A percentile compares a stretch with the other conserved stretches of the same genome.
These are phyloP conservation scores for Pneumocystis murina DNA, from an alignment of 1,139 yeast species.

Conservation along the genomic window DNA sequence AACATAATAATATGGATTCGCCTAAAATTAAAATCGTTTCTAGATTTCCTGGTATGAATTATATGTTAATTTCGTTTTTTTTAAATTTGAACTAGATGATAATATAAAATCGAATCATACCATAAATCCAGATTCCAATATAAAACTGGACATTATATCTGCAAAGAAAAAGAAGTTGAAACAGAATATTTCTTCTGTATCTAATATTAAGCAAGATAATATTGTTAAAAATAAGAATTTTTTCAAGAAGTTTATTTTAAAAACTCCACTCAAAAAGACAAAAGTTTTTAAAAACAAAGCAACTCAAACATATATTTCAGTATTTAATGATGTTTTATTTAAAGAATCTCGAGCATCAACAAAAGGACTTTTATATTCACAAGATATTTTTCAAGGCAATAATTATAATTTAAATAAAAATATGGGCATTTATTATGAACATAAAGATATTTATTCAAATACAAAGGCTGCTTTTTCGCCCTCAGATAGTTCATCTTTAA, in stretches of 20 bases:
- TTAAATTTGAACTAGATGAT: not conserved
- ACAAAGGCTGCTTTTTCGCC: not conserved
- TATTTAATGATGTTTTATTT: not conserved
- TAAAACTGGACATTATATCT: not conserved
- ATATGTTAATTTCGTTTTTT: not conserved
- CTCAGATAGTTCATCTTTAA: not conserved
- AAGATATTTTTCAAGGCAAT: not conserved
- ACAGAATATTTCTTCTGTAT: not conserved
- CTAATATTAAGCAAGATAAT: not conserved
- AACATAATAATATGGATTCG: not conserved
- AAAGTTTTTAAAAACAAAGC: not conserved
- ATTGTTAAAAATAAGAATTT: not conserved
- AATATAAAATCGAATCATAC: not conserved
- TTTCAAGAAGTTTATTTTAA: not conserved
- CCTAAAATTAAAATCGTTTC: not conserved
- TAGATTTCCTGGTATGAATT: not conserved
- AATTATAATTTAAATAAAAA: not conserved
- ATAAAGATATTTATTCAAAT: not conserved
- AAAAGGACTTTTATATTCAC: not conserved
- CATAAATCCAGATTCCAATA: not conserved
- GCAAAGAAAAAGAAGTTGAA: not conserved
- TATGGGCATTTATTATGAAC: not conserved
- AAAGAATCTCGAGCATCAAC: not conserved
- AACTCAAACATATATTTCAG: not conserved
- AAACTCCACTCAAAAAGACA: not conserved